Evolutionary conservation across 192 early-diverging fungal genomes (phyloP).

Genomic region (Podila verticillata): DNA sequence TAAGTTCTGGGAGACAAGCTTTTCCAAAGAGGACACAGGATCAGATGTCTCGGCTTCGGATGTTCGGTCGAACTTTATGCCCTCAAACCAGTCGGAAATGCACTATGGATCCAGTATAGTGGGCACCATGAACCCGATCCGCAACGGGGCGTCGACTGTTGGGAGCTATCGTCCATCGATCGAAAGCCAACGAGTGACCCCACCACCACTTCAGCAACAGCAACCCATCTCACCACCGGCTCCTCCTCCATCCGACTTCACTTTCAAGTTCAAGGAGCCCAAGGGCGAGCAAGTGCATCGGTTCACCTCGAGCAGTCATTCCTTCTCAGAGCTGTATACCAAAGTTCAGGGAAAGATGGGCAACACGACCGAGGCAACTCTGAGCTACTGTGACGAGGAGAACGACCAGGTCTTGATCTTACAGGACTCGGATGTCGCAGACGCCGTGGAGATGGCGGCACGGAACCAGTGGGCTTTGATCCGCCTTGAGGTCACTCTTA

Average conservation of each 20-base stretch:
- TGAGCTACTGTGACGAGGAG: slow-evolving; percentile 85
- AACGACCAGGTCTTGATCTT: slow-evolving; percentile 80
- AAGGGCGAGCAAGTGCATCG: slow-evolving; percentile 68
- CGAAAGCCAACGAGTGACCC: background rate
- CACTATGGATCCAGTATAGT: slow-evolving; percentile 26
- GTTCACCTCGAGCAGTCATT: slow-evolving; percentile 55
- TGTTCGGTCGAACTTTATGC: slow-evolving; percentile 16
- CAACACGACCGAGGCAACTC: slow-evolving; percentile 48
- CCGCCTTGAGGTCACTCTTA: slow-evolving; percentile 3
- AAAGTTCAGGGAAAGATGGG: slow-evolving; percentile 58
- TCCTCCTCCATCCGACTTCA: slow-evolving; percentile 53
- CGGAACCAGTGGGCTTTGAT: slow-evolving; percentile 32
- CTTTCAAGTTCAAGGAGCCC: slow-evolving; percentile 64
- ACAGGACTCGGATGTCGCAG: slow-evolving; percentile 73
- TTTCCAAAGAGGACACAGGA: slow-evolving; percentile 48
- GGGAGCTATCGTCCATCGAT: background rate
- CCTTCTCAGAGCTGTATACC: slow-evolving; percentile 50
- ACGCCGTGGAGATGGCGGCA: slow-evolving; percentile 78
- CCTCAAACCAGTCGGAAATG: slow-evolving; percentile 12
- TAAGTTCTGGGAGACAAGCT: slow-evolving; percentile 59
- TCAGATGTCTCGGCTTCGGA: slow-evolving; percentile 49
- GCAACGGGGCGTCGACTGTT: slow-evolving; percentile 1
- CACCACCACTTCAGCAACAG: background rate
- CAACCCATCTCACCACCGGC: background rate
- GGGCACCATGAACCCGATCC: slow-evolving; percentile 21